These are phyloP conservation scores for Aspergillus sclerotioniger DNA, from an alignment of 495 filamentous ascomycete genomes.

Conservation along the genomic window DNA sequence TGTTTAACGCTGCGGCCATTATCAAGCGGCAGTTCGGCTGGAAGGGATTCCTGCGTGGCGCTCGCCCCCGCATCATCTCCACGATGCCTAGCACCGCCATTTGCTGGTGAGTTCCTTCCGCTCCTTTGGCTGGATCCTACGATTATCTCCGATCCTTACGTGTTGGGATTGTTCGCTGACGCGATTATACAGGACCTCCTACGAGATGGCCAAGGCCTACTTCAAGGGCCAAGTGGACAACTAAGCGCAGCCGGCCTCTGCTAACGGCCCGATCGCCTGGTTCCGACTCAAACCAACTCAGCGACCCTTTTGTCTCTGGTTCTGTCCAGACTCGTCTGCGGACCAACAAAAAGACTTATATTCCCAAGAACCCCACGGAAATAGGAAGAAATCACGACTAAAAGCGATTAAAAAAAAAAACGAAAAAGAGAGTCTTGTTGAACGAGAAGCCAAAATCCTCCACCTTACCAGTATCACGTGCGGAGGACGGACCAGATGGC, in stretches of 20 bases:
- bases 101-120: slow-evolving; percentile 74
- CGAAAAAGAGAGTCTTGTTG: neutral
- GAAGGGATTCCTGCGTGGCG: slow-evolving; percentile 85
- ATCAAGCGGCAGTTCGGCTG: slow-evolving; percentile 82
- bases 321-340: neutral
- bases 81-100: slow-evolving; percentile 99
- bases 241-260: slow-evolving; percentile 17
- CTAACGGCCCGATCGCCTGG: slow-evolving; percentile 18
- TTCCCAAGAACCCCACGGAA: neutral
- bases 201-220: slow-evolving; percentile 77
- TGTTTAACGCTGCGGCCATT: slow-evolving; percentile 76
- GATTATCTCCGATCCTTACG: slow-evolving; percentile 15
- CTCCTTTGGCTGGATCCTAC: slow-evolving; percentile 10
- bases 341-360: slow-evolving; percentile 7
- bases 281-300: slow-evolving; percentile 8
- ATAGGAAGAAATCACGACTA: slow-evolving; percentile 6
- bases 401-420: neutral
- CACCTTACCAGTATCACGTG: slow-evolving; percentile 1
- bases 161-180: neutral
- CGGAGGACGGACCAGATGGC: neutral
- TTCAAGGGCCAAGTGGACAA: slow-evolving; percentile 50
- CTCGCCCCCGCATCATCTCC: slow-evolving; percentile 87
- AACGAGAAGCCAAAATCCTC: neutral
- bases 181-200: slow-evolving; percentile 58
- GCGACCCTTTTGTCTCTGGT: slow-evolving; percentile 3